Percentiles rank a stretch among this genome's conserved stretches.
These are phyloP conservation scores for Blastobotrys mokoenaii DNA, from an alignment of 805 yeast species.

Conservation along the genomic window DNA sequence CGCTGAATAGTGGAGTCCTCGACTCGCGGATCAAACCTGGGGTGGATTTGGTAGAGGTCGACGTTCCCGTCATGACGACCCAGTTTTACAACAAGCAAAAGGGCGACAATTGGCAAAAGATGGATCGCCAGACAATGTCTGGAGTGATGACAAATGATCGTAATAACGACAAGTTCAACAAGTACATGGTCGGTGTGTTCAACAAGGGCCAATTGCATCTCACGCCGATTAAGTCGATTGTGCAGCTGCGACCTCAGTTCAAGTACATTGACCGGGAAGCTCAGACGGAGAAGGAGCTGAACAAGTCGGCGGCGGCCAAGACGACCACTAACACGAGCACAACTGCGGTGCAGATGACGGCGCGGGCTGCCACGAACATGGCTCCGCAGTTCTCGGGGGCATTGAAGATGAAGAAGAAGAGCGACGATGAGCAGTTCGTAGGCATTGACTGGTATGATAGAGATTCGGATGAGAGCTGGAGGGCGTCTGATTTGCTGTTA, in stretches of 20 bases:
- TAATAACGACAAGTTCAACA: slow-evolving; percentile 14
- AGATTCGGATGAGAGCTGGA: slow-evolving; percentile 27
- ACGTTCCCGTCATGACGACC: slow-evolving; percentile 63
- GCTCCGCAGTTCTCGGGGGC: slow-evolving; percentile 65
- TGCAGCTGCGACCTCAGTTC: slow-evolving; percentile 78
- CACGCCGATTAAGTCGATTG: slow-evolving; percentile 54
- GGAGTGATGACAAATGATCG: slow-evolving; percentile 48
- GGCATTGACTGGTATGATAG: slow-evolving; percentile 40
- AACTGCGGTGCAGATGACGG: slow-evolving; percentile 70
- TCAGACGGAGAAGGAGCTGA: slow-evolving; percentile 31
- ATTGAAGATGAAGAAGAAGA: slow-evolving; percentile 49
- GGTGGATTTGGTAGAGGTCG: slow-evolving; percentile 62
- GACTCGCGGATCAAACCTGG: slow-evolving; percentile 50
- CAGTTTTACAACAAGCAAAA: slow-evolving; percentile 56
- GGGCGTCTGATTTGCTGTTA: slow-evolving; percentile 21
- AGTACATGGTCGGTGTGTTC: slow-evolving; percentile 34
- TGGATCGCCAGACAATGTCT: slow-evolving; percentile 51
- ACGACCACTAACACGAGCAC: slow-evolving; percentile 31
- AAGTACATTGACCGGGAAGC: slow-evolving; percentile 61
- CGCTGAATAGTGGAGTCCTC: slow-evolving; percentile 32
- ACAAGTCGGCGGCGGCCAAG: slow-evolving; percentile 35
- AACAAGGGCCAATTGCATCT: slow-evolving; percentile 48
- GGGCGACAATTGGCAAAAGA: slow-evolving; percentile 55
- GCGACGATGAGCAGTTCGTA: slow-evolving; percentile 49
- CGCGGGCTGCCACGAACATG: slow-evolving; percentile 49